phyloP scores from a whole-genome alignment of 371 early-diverging fungal genomes.

The Cladochytrium tenue region DNA sequence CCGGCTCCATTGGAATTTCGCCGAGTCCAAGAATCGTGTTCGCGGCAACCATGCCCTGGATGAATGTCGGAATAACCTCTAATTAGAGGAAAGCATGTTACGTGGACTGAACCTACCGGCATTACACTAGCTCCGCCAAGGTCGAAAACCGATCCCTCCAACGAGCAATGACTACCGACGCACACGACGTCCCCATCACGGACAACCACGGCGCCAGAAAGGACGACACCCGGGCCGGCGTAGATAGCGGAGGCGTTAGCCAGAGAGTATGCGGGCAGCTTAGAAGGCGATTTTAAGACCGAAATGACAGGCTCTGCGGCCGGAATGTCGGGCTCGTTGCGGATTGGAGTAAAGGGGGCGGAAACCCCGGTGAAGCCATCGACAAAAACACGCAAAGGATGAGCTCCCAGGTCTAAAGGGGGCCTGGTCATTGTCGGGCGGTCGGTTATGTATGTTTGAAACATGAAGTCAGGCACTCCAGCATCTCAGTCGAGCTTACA shows the following conservation, averaged over 20 bases:
- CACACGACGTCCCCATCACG: conserved; percentile 36
- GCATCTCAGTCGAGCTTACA: conserved; percentile 19
- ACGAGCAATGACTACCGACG: conserved; percentile 26
- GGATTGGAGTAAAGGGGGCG: conserved; percentile 3
- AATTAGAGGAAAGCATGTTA: not conserved
- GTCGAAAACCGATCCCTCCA: conserved; percentile 20
- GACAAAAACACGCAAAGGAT: conserved; percentile 72
- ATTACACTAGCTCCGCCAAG: conserved; percentile 32
- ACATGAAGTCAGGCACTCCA: not conserved
- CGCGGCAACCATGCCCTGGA: conserved; percentile 28
- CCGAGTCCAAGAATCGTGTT: conserved; percentile 28
- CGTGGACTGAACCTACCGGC: conserved; percentile 15
- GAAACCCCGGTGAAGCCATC: conserved; percentile 63
- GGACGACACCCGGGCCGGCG: conserved; percentile 14
- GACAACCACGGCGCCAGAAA: conserved; percentile 24
- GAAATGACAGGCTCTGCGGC: not conserved
- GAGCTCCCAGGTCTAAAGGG: conserved; percentile 73
- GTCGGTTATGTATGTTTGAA: not conserved
- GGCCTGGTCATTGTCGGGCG: conserved; percentile 29
- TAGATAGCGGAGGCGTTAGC: conserved; percentile 20
- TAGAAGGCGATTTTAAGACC: not conserved
- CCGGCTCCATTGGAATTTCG: conserved; percentile 33
- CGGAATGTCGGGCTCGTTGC: not conserved
- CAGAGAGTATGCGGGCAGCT: conserved; percentile 18
- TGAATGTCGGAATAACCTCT: not conserved